phyloP scores from a whole-genome alignment of 345 rosid species.

The Salix koriyanagi region DNA sequence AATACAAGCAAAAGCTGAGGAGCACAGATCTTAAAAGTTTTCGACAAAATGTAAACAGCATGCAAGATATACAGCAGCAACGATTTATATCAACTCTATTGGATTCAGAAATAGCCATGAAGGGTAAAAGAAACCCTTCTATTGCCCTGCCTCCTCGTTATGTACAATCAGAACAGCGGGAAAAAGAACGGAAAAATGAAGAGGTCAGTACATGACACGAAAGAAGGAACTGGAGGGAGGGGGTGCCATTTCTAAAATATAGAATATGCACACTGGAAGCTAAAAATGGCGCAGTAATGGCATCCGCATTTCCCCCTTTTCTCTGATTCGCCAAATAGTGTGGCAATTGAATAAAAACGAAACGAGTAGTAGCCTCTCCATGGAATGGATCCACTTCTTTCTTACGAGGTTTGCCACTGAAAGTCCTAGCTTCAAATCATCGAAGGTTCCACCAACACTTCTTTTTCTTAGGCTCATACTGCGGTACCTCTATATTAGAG shows the following conservation, averaged over 20 bases:
- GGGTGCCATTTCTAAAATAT: background rate
- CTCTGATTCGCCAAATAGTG: background rate
- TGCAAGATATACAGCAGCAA: background rate
- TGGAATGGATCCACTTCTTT: background rate
- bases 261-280: background rate
- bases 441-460: constrained; percentile 41
- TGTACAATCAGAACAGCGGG: background rate
- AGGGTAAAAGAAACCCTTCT: background rate
- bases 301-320: background rate
- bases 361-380: background rate
- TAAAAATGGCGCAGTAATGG: background rate
- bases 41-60: background rate
- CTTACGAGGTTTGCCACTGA: background rate
- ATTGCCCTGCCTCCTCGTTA: background rate
- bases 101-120: background rate
- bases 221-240: background rate
- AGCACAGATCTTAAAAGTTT: background rate
- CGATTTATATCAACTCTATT: background rate
- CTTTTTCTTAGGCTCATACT: constrained; percentile 34
- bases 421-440: constrained; percentile 18
- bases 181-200: background rate
- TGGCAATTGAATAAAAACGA: background rate
- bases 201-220: background rate
- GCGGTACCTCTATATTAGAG: constrained; percentile 30
- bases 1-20: background rate